Percentiles rank a stretch among this genome's conserved stretches.
Evolutionary conservation across 2,329 filamentous ascomycete genomes (phyloP).

Genomic region (Botrytis fabae): DNA sequence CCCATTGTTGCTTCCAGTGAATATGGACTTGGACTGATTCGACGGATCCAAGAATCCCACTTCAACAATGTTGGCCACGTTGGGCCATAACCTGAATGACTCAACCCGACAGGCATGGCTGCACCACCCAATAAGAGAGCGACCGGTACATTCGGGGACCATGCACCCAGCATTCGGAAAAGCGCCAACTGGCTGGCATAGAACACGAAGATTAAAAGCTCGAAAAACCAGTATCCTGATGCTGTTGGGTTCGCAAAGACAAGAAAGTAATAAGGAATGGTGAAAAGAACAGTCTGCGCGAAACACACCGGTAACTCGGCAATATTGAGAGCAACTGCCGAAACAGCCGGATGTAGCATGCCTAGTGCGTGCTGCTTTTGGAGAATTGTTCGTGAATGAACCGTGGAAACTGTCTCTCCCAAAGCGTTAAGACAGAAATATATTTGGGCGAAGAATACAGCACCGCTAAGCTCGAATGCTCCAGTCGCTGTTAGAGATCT

Average conservation of each 20-base stretch:
- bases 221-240: neutral
- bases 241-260: neutral
- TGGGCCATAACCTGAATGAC: neutral
- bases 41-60: neutral
- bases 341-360: neutral
- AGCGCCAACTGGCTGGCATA: neutral
- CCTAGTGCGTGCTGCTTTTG: neutral
- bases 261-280: neutral
- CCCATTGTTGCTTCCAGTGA: neutral
- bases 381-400: neutral
- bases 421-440: neutral
- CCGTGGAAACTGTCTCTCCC: neutral
- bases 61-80: neutral
- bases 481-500: neutral
- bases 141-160: neutral
- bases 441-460: neutral
- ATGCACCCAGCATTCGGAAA: constrained; percentile 9
- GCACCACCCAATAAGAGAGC: neutral
- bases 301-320: neutral
- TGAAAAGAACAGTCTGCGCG: neutral
- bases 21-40: neutral
- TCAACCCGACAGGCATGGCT: neutral
- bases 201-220: neutral
- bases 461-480: neutral
- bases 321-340: neutral